Conservation (phyloP, 306 rosid species). For the Delonix regia region DNA sequence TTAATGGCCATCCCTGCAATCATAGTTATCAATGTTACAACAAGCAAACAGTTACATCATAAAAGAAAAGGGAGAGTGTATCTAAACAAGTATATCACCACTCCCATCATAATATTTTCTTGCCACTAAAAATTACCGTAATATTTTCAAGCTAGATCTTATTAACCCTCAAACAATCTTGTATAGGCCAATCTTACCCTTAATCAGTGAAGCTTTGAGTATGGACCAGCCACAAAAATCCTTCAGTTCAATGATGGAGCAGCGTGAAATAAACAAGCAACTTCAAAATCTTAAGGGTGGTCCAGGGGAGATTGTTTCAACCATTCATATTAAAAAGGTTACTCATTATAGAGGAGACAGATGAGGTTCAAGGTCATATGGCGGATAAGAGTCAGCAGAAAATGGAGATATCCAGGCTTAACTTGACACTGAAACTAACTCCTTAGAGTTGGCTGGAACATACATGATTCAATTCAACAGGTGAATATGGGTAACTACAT, state of each 20-base stretch:
- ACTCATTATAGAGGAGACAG: neutral
- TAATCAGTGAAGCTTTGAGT: neutral
- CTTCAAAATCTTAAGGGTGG: neutral
- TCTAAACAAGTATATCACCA: neutral
- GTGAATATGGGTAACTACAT: neutral
- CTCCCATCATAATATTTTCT: neutral
- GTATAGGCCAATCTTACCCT: neutral
- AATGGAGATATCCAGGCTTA: neutral
- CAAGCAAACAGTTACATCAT: neutral
- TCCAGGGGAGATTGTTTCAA: neutral
- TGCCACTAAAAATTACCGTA: neutral
- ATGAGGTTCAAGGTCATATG: neutral
- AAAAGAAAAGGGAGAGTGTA: conserved; percentile 2
- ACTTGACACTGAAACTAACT: neutral
- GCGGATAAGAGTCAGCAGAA: neutral
- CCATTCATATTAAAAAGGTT: neutral
- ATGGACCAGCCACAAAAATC: conserved; percentile 8
- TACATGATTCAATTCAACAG: neutral
- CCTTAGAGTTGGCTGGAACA: neutral
- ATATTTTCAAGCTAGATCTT: neutral
- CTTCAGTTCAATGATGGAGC: neutral
- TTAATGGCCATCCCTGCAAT: conserved; percentile 84
- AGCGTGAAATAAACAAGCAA: neutral
- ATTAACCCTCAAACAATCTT: neutral
- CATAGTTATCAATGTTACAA: conserved; percentile 34